Evolutionary conservation across 352 stramenopile species (phyloP).

Genomic region (Phytophthora brassicae): DNA sequence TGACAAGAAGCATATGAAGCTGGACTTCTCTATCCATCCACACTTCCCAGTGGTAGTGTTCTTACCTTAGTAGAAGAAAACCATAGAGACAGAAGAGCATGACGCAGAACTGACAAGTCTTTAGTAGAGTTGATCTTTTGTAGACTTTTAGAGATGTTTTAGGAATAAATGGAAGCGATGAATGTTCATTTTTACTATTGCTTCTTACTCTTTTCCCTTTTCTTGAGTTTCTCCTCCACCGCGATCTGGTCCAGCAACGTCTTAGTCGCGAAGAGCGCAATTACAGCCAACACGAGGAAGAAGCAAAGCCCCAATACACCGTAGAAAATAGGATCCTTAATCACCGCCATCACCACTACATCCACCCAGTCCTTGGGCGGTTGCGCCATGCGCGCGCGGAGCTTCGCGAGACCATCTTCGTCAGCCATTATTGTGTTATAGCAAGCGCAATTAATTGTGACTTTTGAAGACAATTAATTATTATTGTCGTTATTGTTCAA

Average conservation of each 20-base stretch:
- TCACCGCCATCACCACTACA: slow-evolving; percentile 54
- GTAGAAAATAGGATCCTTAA: slow-evolving; percentile 73
- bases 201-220: slow-evolving; percentile 27
- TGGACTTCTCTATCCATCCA: slow-evolving; percentile 70
- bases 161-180: background rate
- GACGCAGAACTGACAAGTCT: background rate
- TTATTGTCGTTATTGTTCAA: background rate
- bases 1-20: slow-evolving; percentile 32
- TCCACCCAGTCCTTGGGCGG: slow-evolving; percentile 68
- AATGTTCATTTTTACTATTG: slow-evolving; percentile 14
- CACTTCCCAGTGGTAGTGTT: slow-evolving; percentile 72
- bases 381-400: slow-evolving; percentile 50
- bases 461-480: background rate
- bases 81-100: slow-evolving; percentile 7
- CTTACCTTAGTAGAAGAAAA: slow-evolving; percentile 14
- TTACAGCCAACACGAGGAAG: slow-evolving; percentile 48
- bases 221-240: slow-evolving; percentile 40
- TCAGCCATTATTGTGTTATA: slow-evolving; percentile 12
- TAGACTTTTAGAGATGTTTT: slow-evolving; percentile 22
- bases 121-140: too few species aligned
- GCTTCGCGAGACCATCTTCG: slow-evolving; percentile 29
- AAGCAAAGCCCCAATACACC: slow-evolving; percentile 36
- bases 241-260: slow-evolving; percentile 62
- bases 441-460: background rate
- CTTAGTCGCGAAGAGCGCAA: slow-evolving; percentile 63